Evolutionary conservation across 1,284 basidiomycete species (phyloP), one percentile per base, ranked within the genome.

Genomic region (Naganishia albida): DNA sequence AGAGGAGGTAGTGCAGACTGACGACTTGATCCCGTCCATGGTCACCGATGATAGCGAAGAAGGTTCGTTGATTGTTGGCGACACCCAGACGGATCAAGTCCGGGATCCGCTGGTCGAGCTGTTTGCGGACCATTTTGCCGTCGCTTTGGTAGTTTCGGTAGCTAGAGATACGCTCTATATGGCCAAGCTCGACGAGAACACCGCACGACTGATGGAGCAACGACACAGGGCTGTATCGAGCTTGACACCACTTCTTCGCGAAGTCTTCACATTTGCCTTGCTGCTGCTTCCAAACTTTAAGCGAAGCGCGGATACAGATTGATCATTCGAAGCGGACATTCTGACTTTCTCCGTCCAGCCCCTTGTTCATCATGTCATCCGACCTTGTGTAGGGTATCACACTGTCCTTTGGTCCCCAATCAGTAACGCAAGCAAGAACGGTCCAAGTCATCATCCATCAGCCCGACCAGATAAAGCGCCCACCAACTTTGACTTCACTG

Each of bases 31-130:
- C 93, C 73, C 91, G 85, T 8, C 90, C 91, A 78, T 88, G 91
- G 83, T 99, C 95, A 42, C 96, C 96, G 25, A 99, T 93, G 56
- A 99, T 85, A 44, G 98, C 92, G 77, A 99, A 91, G 83, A 99
- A 98, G 7, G 91, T 94, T 43, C 96, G 84, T 73, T 97, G 90
- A 71, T 94, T 93, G 70, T 87, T 85, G 79, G 90, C 88, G 76
- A 96, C 93, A 85, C 92, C 92, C 80, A 94, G 95, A 73, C 86
- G 88, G 77, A 97, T 94, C 67, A 97, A 85, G 63, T 88, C 89
- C 15, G 91, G 91, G 72, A 98, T 94, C 62, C 94, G 88, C 59
- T 90, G 88, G 80, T 98, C 94, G 64, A 95, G 85, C 67, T 82
- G 81, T 68, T 82, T 82, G 65, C 80, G 76, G 77, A 81, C 80